Conservation (phyloP, 2,329 filamentous ascomycete genomes). For the Aspergillus caelatus region DNA sequence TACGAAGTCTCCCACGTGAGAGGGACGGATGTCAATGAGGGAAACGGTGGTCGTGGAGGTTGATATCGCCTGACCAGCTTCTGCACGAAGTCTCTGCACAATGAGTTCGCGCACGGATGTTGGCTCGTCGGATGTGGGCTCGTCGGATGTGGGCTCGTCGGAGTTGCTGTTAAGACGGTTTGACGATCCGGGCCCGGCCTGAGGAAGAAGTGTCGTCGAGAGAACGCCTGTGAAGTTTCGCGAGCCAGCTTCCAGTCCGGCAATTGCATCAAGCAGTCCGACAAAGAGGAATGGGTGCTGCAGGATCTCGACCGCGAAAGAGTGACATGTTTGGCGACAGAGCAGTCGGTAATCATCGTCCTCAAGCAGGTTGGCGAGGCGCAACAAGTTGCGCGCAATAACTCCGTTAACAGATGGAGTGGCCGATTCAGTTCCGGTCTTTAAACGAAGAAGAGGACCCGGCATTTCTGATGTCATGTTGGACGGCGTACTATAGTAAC, state of each 20-base stretch:
- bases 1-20: constrained; percentile 36
- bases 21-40: constrained; percentile 40
- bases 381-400: constrained; percentile 83
- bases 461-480: constrained; percentile 63
- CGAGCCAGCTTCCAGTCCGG: constrained; percentile 72
- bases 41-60: constrained; percentile 37
- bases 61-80: constrained; percentile 35
- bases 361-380: constrained; percentile 70
- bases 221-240: constrained; percentile 61
- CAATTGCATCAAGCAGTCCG: constrained; percentile 74
- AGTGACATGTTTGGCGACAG: constrained; percentile 74
- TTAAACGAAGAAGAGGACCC: constrained; percentile 73
- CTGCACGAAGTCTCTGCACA: constrained; percentile 35
- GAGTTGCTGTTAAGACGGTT: constrained; percentile 19
- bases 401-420: constrained; percentile 89
- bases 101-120: constrained; percentile 32
- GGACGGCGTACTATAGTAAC: constrained; percentile 46
- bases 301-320: constrained; percentile 88
- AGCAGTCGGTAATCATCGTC: constrained; percentile 65
- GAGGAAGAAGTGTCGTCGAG: constrained; percentile 35
- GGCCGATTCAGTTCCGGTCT: constrained; percentile 92
- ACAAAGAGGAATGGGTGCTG: constrained; percentile 94
- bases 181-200: constrained; percentile 6
- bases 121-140: constrained; percentile 26
- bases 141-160: constrained; percentile 26